Base-by-base conservation (phyloP, 202 grass and related monocot species). In the Setaria italica region DNA sequence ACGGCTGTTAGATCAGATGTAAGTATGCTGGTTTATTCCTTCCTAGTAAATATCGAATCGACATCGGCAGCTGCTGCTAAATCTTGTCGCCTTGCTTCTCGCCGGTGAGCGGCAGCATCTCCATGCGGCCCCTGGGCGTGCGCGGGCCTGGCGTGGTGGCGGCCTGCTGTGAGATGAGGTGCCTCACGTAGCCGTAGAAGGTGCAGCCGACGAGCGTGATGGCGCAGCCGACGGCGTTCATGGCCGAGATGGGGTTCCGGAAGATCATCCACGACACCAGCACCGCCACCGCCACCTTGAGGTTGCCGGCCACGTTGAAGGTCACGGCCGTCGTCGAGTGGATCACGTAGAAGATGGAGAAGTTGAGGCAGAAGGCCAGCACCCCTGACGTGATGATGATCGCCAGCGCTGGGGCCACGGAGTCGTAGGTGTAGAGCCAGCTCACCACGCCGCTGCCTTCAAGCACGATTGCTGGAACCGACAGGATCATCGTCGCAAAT, bases 261-360 rank as follows among this genome's bases (percentile, higher is more conserved):
- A 99, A 99, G 74, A 99, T 94, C 78, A 90, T 80, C 96, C 96
- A 99, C 2, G 96, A 99, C 50, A 92, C 89, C 80, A 99, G 74
- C 45, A 99, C 93, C 11, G 96, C 96, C 43, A 81, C 91, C 3
- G 96, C 96, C 46, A 94, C 96, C 96, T 95, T 93, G 32, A 96
- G 89, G 62, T 96, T 93, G 74, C 94, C 93, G 0, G 94, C 94
- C 19, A 96, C 91, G 30, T 93, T 95, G 87, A 95, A 96, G 47
- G 91, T 96, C 21, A 93, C 94, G 0, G 94, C 91, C 0, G 91
- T 96, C 0, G 94, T 93, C 4, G 94, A 96, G 56, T 96, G 91
- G 63, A 96, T 96, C 6, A 96, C 94, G 53, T 96, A 93, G 80
- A 93, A 93, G 70, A 96, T 93, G 45, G 91, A 96, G 76, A 95